Conservation (phyloP, 768 basidiomycete species). For the Exsudoporus frostii region DNA sequence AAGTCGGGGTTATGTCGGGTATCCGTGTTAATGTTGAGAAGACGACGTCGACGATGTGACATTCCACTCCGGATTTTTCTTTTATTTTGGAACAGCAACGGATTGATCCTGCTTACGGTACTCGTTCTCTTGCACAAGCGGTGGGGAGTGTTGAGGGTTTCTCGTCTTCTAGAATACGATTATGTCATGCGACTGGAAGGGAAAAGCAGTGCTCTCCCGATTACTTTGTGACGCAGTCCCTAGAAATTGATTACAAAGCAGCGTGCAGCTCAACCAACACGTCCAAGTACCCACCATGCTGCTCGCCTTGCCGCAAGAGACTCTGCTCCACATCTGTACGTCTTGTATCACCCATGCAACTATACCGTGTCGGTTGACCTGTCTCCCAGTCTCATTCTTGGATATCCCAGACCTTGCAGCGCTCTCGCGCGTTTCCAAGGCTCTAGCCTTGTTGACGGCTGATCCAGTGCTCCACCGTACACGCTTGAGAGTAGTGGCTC, state of each 20-base stretch:
- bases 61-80: conserved; percentile 4
- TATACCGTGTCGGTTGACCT: background rate
- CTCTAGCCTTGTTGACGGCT: conserved; percentile 47
- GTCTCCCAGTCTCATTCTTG: conserved; percentile 56
- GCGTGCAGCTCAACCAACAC: background rate
- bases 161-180: conserved; percentile 22
- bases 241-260: conserved; percentile 10
- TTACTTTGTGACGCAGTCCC: too few species aligned
- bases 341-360: background rate
- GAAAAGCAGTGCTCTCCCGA: conserved; percentile 13
- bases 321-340: conserved; percentile 57
- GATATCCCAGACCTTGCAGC: conserved; percentile 69
- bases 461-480: conserved; percentile 65
- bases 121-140: conserved; percentile 23
- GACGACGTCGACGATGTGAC: conserved; percentile 48
- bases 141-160: conserved; percentile 15
- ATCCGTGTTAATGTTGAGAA: conserved; percentile 65
- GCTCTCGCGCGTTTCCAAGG: conserved; percentile 46
- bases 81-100: conserved; percentile 25
- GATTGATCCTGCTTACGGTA: conserved; percentile 26
- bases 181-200: conserved; percentile 11
- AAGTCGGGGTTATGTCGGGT: conserved; percentile 30
- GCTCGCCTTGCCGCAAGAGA: conserved; percentile 51
- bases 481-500: conserved; percentile 58
- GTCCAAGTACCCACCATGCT: too few species aligned